Evolutionary conservation across 352 stramenopile genomes (phyloP).

Genomic region (Phytophthora aleatoria): DNA sequence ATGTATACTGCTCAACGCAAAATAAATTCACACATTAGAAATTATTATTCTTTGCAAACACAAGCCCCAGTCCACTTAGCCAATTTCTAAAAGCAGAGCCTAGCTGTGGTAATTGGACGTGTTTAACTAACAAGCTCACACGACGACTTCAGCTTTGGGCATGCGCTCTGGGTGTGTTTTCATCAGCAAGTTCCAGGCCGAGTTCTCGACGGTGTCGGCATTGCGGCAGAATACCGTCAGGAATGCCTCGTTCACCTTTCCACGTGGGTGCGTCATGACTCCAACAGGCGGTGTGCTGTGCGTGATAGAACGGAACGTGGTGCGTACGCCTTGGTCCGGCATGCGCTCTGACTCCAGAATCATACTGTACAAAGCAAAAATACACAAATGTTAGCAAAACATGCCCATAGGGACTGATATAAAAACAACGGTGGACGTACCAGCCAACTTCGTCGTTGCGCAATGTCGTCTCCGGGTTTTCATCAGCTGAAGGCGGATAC

Average conservation of each 20-base stretch:
- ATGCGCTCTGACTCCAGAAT: constrained; percentile 64
- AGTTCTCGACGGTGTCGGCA: constrained; percentile 72
- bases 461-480: constrained; percentile 60
- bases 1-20: neutral
- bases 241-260: constrained; percentile 80
- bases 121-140: constrained; percentile 24
- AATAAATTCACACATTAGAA: constrained; percentile 30
- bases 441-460: constrained; percentile 84
- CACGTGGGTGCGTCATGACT: constrained; percentile 66
- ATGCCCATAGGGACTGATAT: neutral
- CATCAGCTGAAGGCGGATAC: constrained; percentile 46
- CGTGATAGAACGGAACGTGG: constrained; percentile 69
- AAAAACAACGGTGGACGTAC: constrained; percentile 39
- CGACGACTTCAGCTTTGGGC: constrained; percentile 32
- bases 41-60: constrained; percentile 21
- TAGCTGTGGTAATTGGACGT: neutral
- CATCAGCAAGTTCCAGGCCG: constrained; percentile 57
- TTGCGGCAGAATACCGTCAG: constrained; percentile 80
- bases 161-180: constrained; percentile 55
- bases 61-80: neutral
- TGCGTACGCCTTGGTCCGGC: constrained; percentile 54
- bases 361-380: constrained; percentile 40
- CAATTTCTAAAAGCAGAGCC: neutral
- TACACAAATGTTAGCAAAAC: constrained; percentile 2
- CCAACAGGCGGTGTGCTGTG: constrained; percentile 70